Base-by-base conservation (phyloP, 768 basidiomycete species). In the Lactifluus subvellereus region DNA sequence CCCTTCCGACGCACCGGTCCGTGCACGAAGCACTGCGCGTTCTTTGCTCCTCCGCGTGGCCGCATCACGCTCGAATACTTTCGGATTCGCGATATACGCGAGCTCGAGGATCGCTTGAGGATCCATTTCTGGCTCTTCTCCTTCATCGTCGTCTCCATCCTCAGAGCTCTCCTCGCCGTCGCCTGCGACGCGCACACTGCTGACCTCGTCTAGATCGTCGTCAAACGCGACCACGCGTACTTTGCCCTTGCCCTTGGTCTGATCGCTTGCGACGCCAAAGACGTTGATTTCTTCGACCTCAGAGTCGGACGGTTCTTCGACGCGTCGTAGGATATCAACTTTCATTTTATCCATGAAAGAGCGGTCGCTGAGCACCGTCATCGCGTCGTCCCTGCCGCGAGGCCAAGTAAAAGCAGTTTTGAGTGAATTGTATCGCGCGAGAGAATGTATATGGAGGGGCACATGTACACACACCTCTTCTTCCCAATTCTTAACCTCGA, bases 271-370 rank as follows among this genome's bases (percentile, higher is more conserved):
- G 66, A 47, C 62, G 54, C 65, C 76, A 69, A 73, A 74, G 51
- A 57, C 68, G n/a, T 74, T 72, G 9, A 74, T 74, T 18, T 73
- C 84, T 11, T 85, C 87, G n/a, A 86, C 85, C 32, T 82, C 79
- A 3, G 58, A 55, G 50, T 82, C 83, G 0, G 80, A 79, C 42
- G 86, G 80, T 18, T 78, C 83, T 69, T 94, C 88, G 0, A 84
- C 87, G 4, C 88, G 80, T 32, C 90, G 82, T 14, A 94, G 77
- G 67, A 94, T 94, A 58, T 89, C 87, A 1, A 84, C 83, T 69
- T 95, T 94, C 83, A 94, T 88, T 66, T 86, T 76, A 47, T 86
- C 85, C n/a, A 83, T 78, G 69, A 82, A 82, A 1, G 77, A 73
- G 6, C 78, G 79, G 68, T 94, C 89, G 14, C 79, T 78, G 8